Evolutionary conservation across 768 basidiomycete genomes (phyloP).

Genomic region (Pulveroboletus sp.): DNA sequence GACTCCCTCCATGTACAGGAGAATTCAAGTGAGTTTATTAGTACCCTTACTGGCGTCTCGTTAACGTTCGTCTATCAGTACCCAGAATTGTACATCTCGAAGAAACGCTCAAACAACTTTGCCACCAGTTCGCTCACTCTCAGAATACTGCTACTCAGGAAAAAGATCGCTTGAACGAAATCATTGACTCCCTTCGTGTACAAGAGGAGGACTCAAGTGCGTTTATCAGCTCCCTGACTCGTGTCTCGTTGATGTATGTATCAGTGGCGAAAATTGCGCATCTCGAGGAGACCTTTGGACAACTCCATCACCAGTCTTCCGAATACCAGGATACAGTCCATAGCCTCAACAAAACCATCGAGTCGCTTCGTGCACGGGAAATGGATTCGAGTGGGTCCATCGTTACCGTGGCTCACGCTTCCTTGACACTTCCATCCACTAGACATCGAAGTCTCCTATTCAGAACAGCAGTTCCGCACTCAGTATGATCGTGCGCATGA

Average conservation of each 20-base stretch:
- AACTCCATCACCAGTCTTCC: not conserved
- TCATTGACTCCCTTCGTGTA: not conserved
- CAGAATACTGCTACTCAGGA: not conserved
- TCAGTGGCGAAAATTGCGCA: not conserved
- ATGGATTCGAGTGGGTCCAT: not conserved
- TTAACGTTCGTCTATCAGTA: not conserved
- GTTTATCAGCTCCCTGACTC: not conserved
- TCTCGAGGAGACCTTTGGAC: not conserved
- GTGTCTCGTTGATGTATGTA: not conserved
- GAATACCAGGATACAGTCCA: not conserved
- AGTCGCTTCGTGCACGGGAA: not conserved
- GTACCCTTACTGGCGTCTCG: not conserved
- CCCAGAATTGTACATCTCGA: not conserved
- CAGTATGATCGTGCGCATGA: not conserved
- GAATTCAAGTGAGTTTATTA: not conserved
- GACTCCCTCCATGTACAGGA: not conserved
- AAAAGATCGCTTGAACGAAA: not conserved
- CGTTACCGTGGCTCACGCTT: too few species aligned
- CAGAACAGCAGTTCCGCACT: not conserved
- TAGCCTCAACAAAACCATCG: not conserved
- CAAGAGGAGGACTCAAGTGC: not conserved
- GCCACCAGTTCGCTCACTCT: not conserved
- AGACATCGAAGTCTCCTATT: not conserved
- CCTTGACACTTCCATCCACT: not conserved
- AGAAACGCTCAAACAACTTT: not conserved